Conservation (phyloP, 768 basidiomycete species). For the Paxillus ammoniavirescens region DNA sequence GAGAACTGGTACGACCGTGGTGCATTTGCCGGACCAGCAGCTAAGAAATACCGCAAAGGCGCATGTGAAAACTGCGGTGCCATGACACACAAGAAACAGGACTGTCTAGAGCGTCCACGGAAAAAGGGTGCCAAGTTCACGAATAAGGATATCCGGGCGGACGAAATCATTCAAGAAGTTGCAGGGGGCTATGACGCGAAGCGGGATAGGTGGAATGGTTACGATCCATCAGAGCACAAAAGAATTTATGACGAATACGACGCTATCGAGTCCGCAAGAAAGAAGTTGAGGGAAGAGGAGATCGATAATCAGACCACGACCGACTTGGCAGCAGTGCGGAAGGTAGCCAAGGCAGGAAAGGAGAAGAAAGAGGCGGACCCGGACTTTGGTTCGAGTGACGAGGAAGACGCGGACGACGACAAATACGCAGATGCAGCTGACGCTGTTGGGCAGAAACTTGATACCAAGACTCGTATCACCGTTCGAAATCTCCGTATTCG, state of each 20-base stretch:
- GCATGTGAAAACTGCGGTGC: conserved; percentile 99
- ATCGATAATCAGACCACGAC: conserved; percentile 97
- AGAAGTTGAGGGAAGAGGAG: conserved; percentile 92
- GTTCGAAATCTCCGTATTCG: conserved; percentile 98
- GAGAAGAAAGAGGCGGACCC: conserved; percentile 74
- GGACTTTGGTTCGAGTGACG: conserved; percentile 95
- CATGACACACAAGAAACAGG: conserved; percentile 86
- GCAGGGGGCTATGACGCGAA: conserved; percentile 85
- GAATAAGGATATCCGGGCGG: conserved; percentile 84
- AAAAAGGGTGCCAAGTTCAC: conserved; percentile 95
- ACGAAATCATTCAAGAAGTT: conserved; percentile 86
- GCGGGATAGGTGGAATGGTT: conserved; percentile 98
- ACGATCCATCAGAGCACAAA: conserved; percentile 86
- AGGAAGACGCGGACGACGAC: conserved; percentile 95
- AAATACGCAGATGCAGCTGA: conserved; percentile 99
- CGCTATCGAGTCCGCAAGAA: conserved; percentile 85
- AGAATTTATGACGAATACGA: conserved; percentile 91
- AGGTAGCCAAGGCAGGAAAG: conserved; percentile 88
- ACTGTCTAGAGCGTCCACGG: conserved; percentile 95
- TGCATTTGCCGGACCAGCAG: conserved; percentile 79
- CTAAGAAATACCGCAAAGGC: conserved; percentile 96
- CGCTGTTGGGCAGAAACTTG: conserved; percentile 96
- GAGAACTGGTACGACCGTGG: conserved; percentile 93
- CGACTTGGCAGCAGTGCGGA: conserved; percentile 85
- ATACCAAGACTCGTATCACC: conserved; percentile 97